These are phyloP conservation scores for Annona squamosa DNA, from an alignment of 164 flowering plant species.

Conservation along the genomic window DNA sequence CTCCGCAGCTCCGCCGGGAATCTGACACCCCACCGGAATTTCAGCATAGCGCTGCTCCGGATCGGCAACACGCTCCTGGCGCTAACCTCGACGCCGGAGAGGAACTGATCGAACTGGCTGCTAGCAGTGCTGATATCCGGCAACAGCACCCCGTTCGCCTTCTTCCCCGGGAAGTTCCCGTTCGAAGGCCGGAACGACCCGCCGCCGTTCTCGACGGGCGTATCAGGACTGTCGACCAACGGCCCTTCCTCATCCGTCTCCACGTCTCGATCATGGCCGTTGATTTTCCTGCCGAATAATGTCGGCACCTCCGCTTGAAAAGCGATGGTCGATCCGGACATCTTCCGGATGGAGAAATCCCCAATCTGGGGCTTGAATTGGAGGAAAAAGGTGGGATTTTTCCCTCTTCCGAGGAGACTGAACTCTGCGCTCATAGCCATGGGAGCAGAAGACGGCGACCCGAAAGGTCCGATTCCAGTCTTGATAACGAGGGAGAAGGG, in stretches of 20 bases:
- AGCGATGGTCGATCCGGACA: slow-evolving; percentile 8
- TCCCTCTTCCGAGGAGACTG: slow-evolving; percentile 33
- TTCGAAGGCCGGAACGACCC: background rate
- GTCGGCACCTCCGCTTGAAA: background rate
- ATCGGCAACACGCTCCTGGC: slow-evolving; percentile 56
- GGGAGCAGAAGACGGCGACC: slow-evolving; percentile 56
- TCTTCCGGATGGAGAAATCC: slow-evolving; percentile 53
- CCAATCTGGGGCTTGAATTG: slow-evolving; percentile 61
- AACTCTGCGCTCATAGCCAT: slow-evolving; percentile 68
- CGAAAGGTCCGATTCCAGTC: slow-evolving; percentile 60
- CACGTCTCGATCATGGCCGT: slow-evolving; percentile 21
- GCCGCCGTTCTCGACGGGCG: slow-evolving; percentile 11
- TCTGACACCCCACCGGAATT: slow-evolving; percentile 53
- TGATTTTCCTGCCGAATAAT: slow-evolving; percentile 17
- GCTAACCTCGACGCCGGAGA: slow-evolving; percentile 41
- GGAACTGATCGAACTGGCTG: slow-evolving; percentile 11
- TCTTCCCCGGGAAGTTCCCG: slow-evolving; percentile 11
- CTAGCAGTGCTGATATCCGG: background rate
- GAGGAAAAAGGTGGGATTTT: slow-evolving; percentile 54
- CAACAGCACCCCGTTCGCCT: slow-evolving; percentile 1
- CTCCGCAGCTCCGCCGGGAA: slow-evolving; percentile 35
- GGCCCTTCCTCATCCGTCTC: slow-evolving; percentile 19
- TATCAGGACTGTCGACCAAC: slow-evolving; percentile 4
- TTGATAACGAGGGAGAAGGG: slow-evolving; percentile 57
- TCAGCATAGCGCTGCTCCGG: slow-evolving; percentile 33